Percentiles rank a stretch among this genome's conserved stretches.
Conservation (phyloP, 2,329 filamentous ascomycete species). For the Lecanicillium sp. region DNA sequence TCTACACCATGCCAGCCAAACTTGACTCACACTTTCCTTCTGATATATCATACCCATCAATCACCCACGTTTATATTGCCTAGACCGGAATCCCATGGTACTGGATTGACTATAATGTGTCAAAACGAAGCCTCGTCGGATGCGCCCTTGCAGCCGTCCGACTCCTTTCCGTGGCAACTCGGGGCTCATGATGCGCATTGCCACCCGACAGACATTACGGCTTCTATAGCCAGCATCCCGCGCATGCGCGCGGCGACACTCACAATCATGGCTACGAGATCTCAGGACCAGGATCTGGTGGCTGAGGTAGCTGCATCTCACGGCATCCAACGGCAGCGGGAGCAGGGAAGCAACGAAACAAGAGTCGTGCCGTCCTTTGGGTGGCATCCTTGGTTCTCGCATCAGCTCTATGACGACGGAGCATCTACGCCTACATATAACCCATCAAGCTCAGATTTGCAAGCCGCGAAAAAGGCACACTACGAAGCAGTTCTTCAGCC, state of each 20-base stretch:
- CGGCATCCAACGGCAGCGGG: slow-evolving; percentile 32
- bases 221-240: slow-evolving; percentile 48
- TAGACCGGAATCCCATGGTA: too few species aligned
- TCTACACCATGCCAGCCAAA: too few species aligned
- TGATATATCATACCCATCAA: neutral
- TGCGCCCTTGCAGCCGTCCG: neutral
- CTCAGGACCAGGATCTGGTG: slow-evolving; percentile 69
- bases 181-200: slow-evolving; percentile 75
- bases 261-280: slow-evolving; percentile 70
- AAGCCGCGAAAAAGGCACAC: slow-evolving; percentile 43
- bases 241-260: slow-evolving; percentile 59
- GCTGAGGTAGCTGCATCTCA: slow-evolving; percentile 50
- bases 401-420: slow-evolving; percentile 63
- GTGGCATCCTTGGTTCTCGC: slow-evolving; percentile 82
- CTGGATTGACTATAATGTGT: slow-evolving; percentile 11
- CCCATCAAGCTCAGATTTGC: slow-evolving; percentile 14
- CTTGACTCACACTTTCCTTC: too few species aligned
- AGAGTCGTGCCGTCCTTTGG: slow-evolving; percentile 63
- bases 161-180: slow-evolving; percentile 59
- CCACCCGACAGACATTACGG: slow-evolving; percentile 74
- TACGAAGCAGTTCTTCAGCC: slow-evolving; percentile 62
- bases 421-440: slow-evolving; percentile 28
- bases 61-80: too few species aligned
- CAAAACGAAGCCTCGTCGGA: too few species aligned
- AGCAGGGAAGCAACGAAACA: slow-evolving; percentile 8